Base-by-base conservation (phyloP, 257 asterid species). In the Leptodermis oblonga region DNA sequence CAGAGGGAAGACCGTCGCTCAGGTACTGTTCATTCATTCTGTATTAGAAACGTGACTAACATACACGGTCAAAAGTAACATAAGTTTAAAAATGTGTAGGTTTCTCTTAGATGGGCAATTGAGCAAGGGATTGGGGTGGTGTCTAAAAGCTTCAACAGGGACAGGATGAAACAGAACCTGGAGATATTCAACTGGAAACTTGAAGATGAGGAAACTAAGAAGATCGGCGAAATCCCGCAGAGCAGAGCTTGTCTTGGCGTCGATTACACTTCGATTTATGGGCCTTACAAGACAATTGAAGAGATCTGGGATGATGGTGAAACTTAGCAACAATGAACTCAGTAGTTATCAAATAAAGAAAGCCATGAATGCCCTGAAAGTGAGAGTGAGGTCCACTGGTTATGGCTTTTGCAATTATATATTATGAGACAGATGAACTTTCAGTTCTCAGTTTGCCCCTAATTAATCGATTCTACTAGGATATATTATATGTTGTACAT, bases 71-170 rank as follows among this genome's bases (percentile, higher is more conserved):
- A n/a, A n/a, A n/a, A n/a, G n/a, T n/a, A n/a, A n/a, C n/a, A n/a
- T n/a, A n/a, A n/a, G n/a, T n/a, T n/a, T n/a, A 56, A 18, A 68
- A 73, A 72, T 0, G 15, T 76, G 74, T 76, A 89, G 96, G 87
- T 86, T 65, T 73, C 88, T 22, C n/a, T 90, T 74, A 78, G 97
- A 79, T 88, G 97, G 97, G 87, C 77, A 5, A 65, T 76, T 68
- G 90, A 84, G 71, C 88, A 86, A 73, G 89, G 89, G 55, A 80
- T 82, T 28, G 88, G 90, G 4, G 60, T 88, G 68, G 84, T 86
- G 61, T 73, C 71, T 37, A 86, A 85, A 83, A 90, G 96, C 56
- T 88, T 82, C 52, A 83, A 82, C 74, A 79, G 71, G 64, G 88
- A 85, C 61, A 83, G 97, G 54, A 90, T 86, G 96, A 74, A 82